Base-by-base conservation (phyloP, 495 filamentous ascomycete species). In the Cudoniella acicularis region DNA sequence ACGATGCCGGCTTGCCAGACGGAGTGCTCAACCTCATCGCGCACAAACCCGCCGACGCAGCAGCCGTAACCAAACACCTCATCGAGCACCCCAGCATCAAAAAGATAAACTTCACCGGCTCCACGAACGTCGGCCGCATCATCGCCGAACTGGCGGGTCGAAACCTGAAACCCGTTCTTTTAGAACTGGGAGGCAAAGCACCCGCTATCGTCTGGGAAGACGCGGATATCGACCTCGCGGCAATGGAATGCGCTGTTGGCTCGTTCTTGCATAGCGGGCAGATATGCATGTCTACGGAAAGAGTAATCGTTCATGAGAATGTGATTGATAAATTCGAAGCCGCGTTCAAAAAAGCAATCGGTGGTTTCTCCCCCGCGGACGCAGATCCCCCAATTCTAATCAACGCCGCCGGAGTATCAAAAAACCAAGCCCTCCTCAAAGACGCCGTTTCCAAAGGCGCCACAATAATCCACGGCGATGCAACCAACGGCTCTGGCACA, bases 271-370 rank as follows among this genome's bases (percentile, higher is more conserved):
- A 82, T 65, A 69, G 82, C 21, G 92, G 92, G 0, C 92, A 97
- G 77, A 83, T 95, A 50, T 97, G 92, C 76, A 94, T 97, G 92
- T 82, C 84, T 1, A 96, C 91, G 0, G 92, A 96, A 75, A 84
- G 88, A 23, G 89, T 97, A 67, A 72, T 96, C 20, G 89, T 96
- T 21, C 88, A 95, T 67, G 81, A 82, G 40, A 76, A 79, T 16
- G 71, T 96, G 53, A 80, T 80, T 23, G 77, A 78, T 10, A 69
- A 81, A 48, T 97, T 96, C 70, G 80, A 83, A 50, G 70, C 76
- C 50, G 79, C 83, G 61, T 59, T 67, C 41, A 78, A 83, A 53
- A 65, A 69, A 2, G 77, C 80, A 16, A 70, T 84, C 20, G 73
- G 76, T 6, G 59, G 74, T 2, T 74, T 78, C 16, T 85, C 81